A percentile compares a stretch with the other conserved stretches of the same genome.
Conservation (phyloP, 345 rosid genomes). For the Heritiera fomes region DNA sequence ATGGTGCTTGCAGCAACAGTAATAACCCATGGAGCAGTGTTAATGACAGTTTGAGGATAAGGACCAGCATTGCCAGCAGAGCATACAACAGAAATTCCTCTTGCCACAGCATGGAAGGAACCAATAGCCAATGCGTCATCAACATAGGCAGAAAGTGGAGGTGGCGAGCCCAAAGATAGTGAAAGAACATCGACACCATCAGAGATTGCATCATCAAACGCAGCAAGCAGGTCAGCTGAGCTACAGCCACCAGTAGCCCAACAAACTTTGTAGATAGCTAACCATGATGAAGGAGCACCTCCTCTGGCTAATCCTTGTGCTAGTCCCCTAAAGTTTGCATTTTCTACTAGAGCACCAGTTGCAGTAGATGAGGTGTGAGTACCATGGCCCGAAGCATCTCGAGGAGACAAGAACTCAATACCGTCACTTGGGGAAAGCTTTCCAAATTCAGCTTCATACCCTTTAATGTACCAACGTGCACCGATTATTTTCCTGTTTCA, state of each 20-base stretch:
- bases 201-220: constrained; percentile 45
- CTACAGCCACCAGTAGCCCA: constrained; percentile 44
- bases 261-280: constrained; percentile 51
- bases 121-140: constrained; percentile 56
- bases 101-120: constrained; percentile 54
- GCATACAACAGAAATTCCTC: constrained; percentile 56
- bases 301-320: constrained; percentile 56
- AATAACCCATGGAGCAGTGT: constrained; percentile 67
- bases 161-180: constrained; percentile 38
- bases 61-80: constrained; percentile 75
- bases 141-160: constrained; percentile 30
- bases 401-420: constrained; percentile 54
- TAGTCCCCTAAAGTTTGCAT: constrained; percentile 46
- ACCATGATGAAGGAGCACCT: constrained; percentile 51
- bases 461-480: constrained; percentile 47
- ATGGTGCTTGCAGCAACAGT: constrained; percentile 68
- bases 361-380: constrained; percentile 71
- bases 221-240: constrained; percentile 47
- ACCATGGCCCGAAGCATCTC: constrained; percentile 65
- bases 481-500: constrained; percentile 48
- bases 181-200: constrained; percentile 52
- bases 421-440: constrained; percentile 11
- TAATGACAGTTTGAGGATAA: constrained; percentile 33
- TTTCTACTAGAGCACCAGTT: constrained; percentile 35
- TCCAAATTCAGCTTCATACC: constrained; percentile 52